phyloP scores from a whole-genome alignment of 768 basidiomycete species.

The Termitomyces sp. region DNA sequence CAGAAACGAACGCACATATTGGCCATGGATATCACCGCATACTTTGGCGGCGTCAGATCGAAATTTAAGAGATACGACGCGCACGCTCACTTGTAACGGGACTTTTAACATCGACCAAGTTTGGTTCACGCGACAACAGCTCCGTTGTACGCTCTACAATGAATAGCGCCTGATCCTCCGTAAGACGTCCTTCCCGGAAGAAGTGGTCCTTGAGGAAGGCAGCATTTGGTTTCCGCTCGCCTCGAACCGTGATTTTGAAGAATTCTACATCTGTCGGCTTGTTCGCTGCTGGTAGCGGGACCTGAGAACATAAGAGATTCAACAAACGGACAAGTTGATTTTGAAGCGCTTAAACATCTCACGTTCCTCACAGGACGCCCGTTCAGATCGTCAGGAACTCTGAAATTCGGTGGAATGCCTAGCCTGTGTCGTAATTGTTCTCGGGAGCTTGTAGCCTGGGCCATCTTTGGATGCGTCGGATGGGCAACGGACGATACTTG shows the following conservation, averaged over 20 bases:
- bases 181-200: conserved; percentile 78
- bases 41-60: conserved; percentile 40
- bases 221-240: conserved; percentile 63
- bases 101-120: conserved; percentile 80
- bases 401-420: conserved; percentile 13
- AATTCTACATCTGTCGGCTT: conserved; percentile 73
- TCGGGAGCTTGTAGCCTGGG: conserved; percentile 5
- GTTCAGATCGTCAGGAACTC: conserved; percentile 11
- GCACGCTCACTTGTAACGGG: conserved; percentile 81
- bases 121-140: conserved; percentile 71
- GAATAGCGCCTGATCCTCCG: conserved; percentile 79
- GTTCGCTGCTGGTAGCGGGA: conserved; percentile 59
- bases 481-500: conserved; percentile 7
- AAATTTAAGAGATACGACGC: not conserved
- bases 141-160: conserved; percentile 69
- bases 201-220: conserved; percentile 86
- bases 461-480: conserved; percentile 5
- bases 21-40: conserved; percentile 96
- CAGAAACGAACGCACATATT: conserved; percentile 62
- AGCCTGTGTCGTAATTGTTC: conserved; percentile 5
- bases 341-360: conserved; percentile 9
- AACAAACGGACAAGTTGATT: not conserved
- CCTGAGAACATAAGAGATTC: conserved; percentile 34
- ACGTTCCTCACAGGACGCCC: conserved; percentile 17
- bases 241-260: conserved; percentile 46